A percentile compares a stretch with the other conserved stretches of the same genome.
These are phyloP conservation scores for Suillus hirtellus DNA, from an alignment of 768 basidiomycete genomes.

Conservation along the genomic window DNA sequence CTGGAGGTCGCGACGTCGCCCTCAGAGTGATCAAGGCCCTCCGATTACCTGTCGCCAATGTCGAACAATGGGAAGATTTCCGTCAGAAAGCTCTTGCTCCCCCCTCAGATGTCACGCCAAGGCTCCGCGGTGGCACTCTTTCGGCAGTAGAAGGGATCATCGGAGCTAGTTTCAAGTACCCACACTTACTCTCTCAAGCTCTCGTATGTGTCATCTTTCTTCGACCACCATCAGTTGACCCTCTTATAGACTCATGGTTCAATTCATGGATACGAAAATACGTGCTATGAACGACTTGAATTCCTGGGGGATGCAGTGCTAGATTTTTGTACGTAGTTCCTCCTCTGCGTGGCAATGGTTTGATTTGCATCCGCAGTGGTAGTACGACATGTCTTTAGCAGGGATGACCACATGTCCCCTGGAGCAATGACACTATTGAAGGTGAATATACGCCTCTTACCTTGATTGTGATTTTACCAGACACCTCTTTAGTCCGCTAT, in stretches of 20 bases:
- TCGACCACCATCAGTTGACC: constrained; percentile 13
- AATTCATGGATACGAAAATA: constrained; percentile 52
- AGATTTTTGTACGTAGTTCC: constrained; percentile 64
- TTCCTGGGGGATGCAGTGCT: constrained; percentile 87
- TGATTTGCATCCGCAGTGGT: constrained; percentile 52
- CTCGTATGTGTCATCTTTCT: constrained; percentile 46
- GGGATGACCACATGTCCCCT: constrained; percentile 63
- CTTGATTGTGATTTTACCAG: neutral
- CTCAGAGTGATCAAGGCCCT: constrained; percentile 65
- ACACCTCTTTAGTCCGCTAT: constrained; percentile 62
- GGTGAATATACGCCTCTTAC: constrained; percentile 36
- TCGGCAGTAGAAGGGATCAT: constrained; percentile 63
- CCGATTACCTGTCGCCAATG: constrained; percentile 59
- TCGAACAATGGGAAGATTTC: constrained; percentile 77
- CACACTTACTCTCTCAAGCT: constrained; percentile 68
- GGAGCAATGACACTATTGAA: constrained; percentile 81
- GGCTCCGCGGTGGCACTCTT: constrained; percentile 48
- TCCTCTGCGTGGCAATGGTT: neutral
- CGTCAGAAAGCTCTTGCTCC: constrained; percentile 43
- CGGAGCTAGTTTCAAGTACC: constrained; percentile 60
- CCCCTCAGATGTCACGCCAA: constrained; percentile 44
- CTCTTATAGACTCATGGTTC: constrained; percentile 65
- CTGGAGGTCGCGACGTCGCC: constrained; percentile 68
- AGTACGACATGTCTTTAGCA: constrained; percentile 66
- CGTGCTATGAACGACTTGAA: constrained; percentile 74